Conservation (phyloP, 495 filamentous ascomycete genomes). For the Neurospora intermedia region DNA sequence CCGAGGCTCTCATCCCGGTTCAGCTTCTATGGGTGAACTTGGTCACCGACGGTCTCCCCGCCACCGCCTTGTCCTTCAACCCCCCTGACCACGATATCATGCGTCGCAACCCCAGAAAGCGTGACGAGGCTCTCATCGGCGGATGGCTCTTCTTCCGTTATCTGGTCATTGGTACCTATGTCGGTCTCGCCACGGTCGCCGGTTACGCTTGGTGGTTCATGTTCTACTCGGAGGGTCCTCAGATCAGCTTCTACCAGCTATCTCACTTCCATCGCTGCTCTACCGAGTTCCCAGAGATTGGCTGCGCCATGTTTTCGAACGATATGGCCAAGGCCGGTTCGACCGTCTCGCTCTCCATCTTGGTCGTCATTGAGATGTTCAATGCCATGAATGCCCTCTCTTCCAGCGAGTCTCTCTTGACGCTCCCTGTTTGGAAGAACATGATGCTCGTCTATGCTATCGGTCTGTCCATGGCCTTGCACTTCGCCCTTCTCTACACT, state of each 20-base stretch:
- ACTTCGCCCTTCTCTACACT: slow-evolving; percentile 89
- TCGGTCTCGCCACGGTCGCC: slow-evolving; percentile 88
- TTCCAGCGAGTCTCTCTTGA: slow-evolving; percentile 87
- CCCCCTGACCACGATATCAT: slow-evolving; percentile 96
- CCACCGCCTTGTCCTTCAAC: slow-evolving; percentile 95
- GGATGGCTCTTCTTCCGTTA: slow-evolving; percentile 98
- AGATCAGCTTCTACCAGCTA: slow-evolving; percentile 87
- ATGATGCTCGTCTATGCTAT: slow-evolving; percentile 96
- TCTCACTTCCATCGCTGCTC: slow-evolving; percentile 92
- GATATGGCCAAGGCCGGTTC: slow-evolving; percentile 85
- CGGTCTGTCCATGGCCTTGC: slow-evolving; percentile 84
- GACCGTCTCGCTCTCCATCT: slow-evolving; percentile 81
- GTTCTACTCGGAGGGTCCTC: slow-evolving; percentile 84
- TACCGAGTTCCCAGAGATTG: slow-evolving; percentile 76
- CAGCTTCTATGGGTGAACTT: slow-evolving; percentile 99
- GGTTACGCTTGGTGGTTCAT: slow-evolving; percentile 99
- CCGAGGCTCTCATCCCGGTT: slow-evolving; percentile 93
- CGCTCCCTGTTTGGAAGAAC: slow-evolving; percentile 90
- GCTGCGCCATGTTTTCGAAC: slow-evolving; percentile 88
- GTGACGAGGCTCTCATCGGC: slow-evolving; percentile 82
- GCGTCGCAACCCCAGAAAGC: slow-evolving; percentile 77
- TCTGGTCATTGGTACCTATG: slow-evolving; percentile 90
- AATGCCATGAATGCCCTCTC: slow-evolving; percentile 99
- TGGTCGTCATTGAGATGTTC: slow-evolving; percentile 99
- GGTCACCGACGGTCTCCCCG: slow-evolving; percentile 94